Percentiles rank a stretch among this genome's conserved stretches.
phyloP scores from a whole-genome alignment of 2,329 filamentous ascomycete species.

The Didymella arachidicola region DNA sequence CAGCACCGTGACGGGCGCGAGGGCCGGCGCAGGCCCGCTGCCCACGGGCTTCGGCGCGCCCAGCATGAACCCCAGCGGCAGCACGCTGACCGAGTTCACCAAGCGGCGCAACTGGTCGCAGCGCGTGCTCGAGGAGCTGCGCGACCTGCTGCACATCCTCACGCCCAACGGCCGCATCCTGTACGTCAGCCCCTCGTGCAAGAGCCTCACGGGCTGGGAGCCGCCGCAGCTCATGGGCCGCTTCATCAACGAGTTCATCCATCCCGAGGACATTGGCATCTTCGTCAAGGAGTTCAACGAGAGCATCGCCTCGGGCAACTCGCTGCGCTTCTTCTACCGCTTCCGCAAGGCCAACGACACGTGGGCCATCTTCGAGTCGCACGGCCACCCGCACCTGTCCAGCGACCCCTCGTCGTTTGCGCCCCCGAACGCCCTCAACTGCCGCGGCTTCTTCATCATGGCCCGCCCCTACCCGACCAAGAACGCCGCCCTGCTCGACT shows the following conservation, averaged over 20 bases:
- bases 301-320: conserved; percentile 80
- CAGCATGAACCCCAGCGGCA: conserved; percentile 55
- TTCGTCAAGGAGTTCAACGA: conserved; percentile 91
- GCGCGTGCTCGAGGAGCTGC: conserved; percentile 86
- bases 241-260: conserved; percentile 82
- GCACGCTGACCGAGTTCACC: conserved; percentile 70
- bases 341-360: conserved; percentile 76
- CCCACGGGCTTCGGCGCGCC: conserved; percentile 62
- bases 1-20: conserved; percentile 54
- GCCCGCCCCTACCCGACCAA: conserved; percentile 87
- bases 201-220: conserved; percentile 76
- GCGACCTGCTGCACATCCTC: conserved; percentile 87
- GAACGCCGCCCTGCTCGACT: conserved; percentile 84
- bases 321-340: conserved; percentile 85
- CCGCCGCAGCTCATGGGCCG: conserved; percentile 74
- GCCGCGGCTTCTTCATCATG: conserved; percentile 93
- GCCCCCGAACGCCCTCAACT: conserved; percentile 68
- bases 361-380: conserved; percentile 86
- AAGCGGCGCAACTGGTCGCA: conserved; percentile 82
- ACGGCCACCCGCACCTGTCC: conserved; percentile 88
- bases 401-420: conserved; percentile 70
- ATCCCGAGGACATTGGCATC: conserved; percentile 82
- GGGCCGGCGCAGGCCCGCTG: conserved; percentile 63
- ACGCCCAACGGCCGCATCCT: conserved; percentile 83
- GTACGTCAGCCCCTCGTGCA: conserved; percentile 83